Evolutionary conservation across 768 basidiomycete species (phyloP).

Genomic region (Coprinopsis strossmayeri): DNA sequence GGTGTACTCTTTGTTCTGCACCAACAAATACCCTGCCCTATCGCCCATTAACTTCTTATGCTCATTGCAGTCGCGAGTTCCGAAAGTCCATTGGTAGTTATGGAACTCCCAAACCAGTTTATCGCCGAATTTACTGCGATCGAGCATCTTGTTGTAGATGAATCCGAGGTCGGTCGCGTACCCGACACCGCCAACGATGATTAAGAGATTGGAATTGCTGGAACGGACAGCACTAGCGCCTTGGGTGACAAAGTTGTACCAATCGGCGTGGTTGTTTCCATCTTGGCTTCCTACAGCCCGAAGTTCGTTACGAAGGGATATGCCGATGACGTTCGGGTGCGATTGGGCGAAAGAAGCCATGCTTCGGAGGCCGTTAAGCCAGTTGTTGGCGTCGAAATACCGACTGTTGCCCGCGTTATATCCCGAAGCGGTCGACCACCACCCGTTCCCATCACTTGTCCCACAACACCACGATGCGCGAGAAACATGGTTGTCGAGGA

Average conservation of each 20-base stretch:
- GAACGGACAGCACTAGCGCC: conserved; percentile 11
- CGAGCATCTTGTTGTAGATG: conserved; percentile 10
- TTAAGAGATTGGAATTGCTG: conserved; percentile 12
- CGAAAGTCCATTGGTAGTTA: conserved; percentile 11
- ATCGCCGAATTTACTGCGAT: conserved; percentile 7
- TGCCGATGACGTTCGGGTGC: conserved; percentile 15
- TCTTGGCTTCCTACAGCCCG: conserved; percentile 13
- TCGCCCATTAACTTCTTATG: conserved; percentile 14
- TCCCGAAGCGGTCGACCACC: conserved; percentile 15
- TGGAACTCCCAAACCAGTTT: conserved; percentile 14
- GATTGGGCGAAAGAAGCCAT: conserved; percentile 14
- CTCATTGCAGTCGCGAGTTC: neutral
- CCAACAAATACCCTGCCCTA: conserved; percentile 12
- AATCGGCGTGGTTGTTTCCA: conserved; percentile 13
- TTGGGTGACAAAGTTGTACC: conserved; percentile 14
- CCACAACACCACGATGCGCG: conserved; percentile 18
- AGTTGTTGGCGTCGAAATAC: conserved; percentile 16
- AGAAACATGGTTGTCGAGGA: conserved; percentile 17
- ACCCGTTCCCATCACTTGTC: conserved; percentile 16
- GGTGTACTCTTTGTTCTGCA: conserved; percentile 12
- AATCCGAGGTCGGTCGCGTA: conserved; percentile 11
- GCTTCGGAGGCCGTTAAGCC: conserved; percentile 13
- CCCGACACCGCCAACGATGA: conserved; percentile 14
- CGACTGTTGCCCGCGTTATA: conserved; percentile 15
- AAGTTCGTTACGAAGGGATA: conserved; percentile 17